phyloP scores from a whole-genome alignment of 106 monocot species.

The Alisma plantagoaquatica region DNA sequence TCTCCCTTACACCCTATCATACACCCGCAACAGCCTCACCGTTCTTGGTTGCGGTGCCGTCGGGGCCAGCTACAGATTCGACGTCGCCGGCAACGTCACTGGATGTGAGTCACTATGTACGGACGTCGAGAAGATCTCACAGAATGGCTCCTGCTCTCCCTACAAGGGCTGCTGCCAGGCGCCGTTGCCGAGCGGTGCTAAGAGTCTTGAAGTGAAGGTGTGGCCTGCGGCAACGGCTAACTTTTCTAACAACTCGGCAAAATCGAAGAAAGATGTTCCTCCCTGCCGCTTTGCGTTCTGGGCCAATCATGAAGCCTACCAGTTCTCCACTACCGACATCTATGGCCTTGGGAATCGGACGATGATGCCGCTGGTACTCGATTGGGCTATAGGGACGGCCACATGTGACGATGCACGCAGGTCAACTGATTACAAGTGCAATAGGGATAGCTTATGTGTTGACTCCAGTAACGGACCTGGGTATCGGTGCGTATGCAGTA shows the following conservation, averaged over 20 bases:
- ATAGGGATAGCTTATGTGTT: background rate
- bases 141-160: constrained; percentile 7
- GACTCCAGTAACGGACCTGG: background rate
- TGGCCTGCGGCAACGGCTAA: background rate
- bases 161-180: constrained; percentile 13
- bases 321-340: background rate
- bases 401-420: background rate
- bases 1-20: constrained; percentile 24
- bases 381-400: background rate
- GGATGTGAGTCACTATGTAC: constrained; percentile 6
- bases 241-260: constrained; percentile 4
- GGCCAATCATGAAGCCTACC: background rate
- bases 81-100: background rate
- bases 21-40: constrained; percentile 29
- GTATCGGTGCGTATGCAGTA: background rate
- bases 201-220: background rate
- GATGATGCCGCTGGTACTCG: constrained; percentile 1
- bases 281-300: constrained; percentile 14
- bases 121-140: background rate
- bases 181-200: background rate
- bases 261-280: background rate
- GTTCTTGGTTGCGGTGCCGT: constrained; percentile 40
- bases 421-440: background rate
- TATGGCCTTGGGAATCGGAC: background rate
- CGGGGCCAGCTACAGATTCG: constrained; percentile 5